Evolutionary conservation across 495 filamentous ascomycete species (phyloP).

Genomic region (Penicillium malachiteum): DNA sequence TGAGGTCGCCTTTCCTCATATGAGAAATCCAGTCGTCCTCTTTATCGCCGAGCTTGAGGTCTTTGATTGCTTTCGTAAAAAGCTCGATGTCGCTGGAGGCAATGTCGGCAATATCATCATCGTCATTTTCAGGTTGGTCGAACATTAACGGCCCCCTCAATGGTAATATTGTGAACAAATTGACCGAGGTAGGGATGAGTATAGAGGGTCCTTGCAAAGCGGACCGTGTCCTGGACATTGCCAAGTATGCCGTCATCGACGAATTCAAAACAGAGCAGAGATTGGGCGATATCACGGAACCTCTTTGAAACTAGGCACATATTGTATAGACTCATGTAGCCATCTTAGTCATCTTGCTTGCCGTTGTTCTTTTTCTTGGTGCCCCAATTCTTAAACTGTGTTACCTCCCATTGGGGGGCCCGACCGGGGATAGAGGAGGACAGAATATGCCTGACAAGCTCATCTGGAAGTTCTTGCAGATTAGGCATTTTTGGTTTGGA

Average conservation of each 20-base stretch:
- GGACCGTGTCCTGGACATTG: background rate
- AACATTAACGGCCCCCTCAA: background rate
- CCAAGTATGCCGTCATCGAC: constrained; percentile 6
- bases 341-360: background rate
- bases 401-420: background rate
- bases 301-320: constrained; percentile 23
- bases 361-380: background rate
- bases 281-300: constrained; percentile 24
- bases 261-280: constrained; percentile 21
- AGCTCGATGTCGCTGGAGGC: background rate
- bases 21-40: background rate
- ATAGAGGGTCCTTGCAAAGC: constrained; percentile 18
- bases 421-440: background rate
- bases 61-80: background rate
- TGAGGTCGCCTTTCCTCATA: constrained; percentile 7
- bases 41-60: background rate
- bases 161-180: constrained; percentile 7
- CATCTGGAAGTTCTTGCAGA: background rate
- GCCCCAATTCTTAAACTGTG: background rate
- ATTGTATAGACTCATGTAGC: constrained; percentile 5
- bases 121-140: background rate
- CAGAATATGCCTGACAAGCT: background rate
- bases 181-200: constrained; percentile 19
- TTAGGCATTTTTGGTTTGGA: background rate
- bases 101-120: background rate